Percentiles rank a stretch among this genome's conserved stretches.
These are phyloP conservation scores for Pleurozium schreberi DNA, from an alignment of 225 moss, liverwort and hornwort species.

Conservation along the genomic window DNA sequence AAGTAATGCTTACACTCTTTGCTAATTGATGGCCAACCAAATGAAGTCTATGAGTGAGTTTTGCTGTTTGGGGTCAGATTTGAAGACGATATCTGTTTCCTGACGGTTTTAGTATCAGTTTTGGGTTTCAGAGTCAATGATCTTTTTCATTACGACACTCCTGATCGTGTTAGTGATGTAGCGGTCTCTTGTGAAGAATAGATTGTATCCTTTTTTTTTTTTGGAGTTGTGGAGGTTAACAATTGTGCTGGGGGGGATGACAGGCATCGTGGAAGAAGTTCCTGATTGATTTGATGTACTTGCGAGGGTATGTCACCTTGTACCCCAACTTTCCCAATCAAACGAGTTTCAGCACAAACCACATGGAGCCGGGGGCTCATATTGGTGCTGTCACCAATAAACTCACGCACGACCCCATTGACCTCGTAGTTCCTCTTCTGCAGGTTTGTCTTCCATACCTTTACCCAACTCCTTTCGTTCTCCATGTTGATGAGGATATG, in stretches of 20 bases:
- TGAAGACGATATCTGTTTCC: neutral
- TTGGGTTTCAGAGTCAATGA: neutral
- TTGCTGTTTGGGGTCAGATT: neutral
- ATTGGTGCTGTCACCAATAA: conserved; percentile 49
- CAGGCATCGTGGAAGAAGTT: conserved; percentile 98
- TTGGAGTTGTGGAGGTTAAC: neutral
- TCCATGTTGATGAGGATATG: neutral
- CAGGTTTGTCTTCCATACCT: conserved; percentile 2
- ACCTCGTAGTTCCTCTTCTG: conserved; percentile 77
- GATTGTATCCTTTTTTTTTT: neutral
- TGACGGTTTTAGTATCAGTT: neutral
- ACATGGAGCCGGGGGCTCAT: conserved; percentile 86
- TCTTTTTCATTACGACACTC: neutral
- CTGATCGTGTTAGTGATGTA: neutral
- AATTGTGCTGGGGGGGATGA: neutral
- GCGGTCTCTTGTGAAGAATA: neutral
- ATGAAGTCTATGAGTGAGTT: neutral
- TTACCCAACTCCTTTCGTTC: neutral
- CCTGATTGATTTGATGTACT: conserved; percentile 86
- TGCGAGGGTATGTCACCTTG: conserved; percentile 80
- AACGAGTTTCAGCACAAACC: conserved; percentile 85
- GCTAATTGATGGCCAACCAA: neutral
- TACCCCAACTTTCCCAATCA: conserved; percentile 95
- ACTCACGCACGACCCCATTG: conserved; percentile 34
- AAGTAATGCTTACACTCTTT: neutral